Percentiles rank a stretch among this genome's conserved stretches.
Evolutionary conservation across 1,139 yeast species (phyloP).

Genomic region (Meyerozyma sp.): DNA sequence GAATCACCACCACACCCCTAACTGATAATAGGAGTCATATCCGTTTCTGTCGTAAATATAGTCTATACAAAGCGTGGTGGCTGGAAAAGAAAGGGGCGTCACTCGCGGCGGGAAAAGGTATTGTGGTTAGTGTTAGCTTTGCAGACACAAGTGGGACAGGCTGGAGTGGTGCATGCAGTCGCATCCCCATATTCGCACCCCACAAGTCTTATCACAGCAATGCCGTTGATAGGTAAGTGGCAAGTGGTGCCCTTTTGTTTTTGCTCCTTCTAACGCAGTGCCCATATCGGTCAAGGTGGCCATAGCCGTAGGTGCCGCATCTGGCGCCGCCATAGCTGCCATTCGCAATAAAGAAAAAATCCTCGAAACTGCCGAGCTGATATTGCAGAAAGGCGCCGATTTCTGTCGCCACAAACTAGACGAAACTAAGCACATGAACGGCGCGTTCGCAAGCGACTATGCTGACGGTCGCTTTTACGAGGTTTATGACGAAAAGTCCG

Average conservation of each 20-base stretch:
- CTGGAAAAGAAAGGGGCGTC: no score
- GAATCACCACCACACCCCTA: background rate
- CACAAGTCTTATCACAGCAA: conserved; percentile 1
- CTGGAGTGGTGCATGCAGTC: background rate
- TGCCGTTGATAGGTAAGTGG: conserved; percentile 8
- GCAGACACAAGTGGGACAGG: no score
- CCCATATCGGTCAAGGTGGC: conserved; percentile 39
- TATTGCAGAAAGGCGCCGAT: conserved; percentile 32
- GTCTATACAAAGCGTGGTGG: no score
- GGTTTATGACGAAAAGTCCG: conserved; percentile 4
- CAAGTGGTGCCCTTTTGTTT: conserved; percentile 1
- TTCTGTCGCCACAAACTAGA: conserved; percentile 25
- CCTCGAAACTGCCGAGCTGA: conserved; percentile 26
- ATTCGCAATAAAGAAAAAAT: conserved; percentile 28
- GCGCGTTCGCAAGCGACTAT: conserved; percentile 23
- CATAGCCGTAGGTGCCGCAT: conserved; percentile 31
- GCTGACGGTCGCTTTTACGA: conserved; percentile 19
- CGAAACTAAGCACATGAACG: conserved; percentile 15
- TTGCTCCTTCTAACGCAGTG: conserved; percentile 17
- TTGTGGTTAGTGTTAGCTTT: no score
- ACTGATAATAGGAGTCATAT: background rate
- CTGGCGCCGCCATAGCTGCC: conserved; percentile 36
- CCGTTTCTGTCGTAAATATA: background rate
- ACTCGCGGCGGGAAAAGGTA: no score
- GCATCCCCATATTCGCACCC: background rate